Evolutionary conservation across 352 stramenopile species (phyloP), one percentile per base, ranked within the genome.

Genomic region (Thraustochytrium sp.): DNA sequence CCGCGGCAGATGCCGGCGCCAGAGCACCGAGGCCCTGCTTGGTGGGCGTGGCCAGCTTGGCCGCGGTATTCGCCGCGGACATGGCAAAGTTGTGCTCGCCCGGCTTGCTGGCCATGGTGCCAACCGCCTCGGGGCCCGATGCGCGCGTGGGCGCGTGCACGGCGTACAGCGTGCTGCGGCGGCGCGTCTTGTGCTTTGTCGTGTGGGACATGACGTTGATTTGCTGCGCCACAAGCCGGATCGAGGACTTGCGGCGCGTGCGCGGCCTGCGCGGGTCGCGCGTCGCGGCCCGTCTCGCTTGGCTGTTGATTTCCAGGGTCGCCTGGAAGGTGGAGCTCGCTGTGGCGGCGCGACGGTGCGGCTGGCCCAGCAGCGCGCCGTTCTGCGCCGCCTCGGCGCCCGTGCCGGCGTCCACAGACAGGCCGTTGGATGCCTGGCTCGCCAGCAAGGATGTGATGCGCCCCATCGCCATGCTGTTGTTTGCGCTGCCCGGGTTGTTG

Each of bases 181-280:
- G 68, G 18, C 68, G 23, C n/a, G n/a, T n/a, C 26, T 61, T 61
- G 23, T 61, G 37, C 31, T 42, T 61, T 5, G 31, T 44, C 9
- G 5, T 51, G 23, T 80, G 68, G 21, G 68, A 80, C 18, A 80
- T 29, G 23, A 63, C 44, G 31, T 80, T 61, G 37, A 80, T 80
- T 18, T 80, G 68, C 37, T 80, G 68, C 5, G 68, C 68, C n/a
- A 80, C 53, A 23, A 55, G 44, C 4, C 68, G 68, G 31, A 80
- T 80, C 3, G 68, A 80, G 2, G 68, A 80, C 26, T 80, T 80
- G 26, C 68, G 68, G 0, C 68, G 21, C n/a, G 4, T 16, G 23
- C 40, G 13, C 23, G 5, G 34, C 9, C 13, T 31, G 8, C 59
- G 59, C 21, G 21, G 26, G 40, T 72, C 59, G 16, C 42, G 48